phyloP scores from a whole-genome alignment of 345 rosid species.

The Gossypium longicalyx region DNA sequence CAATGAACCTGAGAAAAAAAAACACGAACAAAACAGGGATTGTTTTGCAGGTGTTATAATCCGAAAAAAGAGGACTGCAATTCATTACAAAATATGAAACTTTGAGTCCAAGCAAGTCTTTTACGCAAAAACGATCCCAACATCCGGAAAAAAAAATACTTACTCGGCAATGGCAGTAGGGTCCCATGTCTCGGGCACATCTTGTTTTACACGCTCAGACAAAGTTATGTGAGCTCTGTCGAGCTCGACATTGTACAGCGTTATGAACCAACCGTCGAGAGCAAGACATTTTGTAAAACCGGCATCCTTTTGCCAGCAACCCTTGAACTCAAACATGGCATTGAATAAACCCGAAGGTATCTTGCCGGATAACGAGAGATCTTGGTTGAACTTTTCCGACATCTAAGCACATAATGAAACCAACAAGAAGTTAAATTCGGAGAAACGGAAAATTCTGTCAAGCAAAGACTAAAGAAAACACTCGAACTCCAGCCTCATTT shows the following conservation, averaged over 20 bases:
- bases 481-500: not conserved
- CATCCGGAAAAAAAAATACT: conserved; percentile 15
- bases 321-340: conserved; percentile 61
- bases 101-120: not conserved
- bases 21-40: too few relatives aligned
- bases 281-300: conserved; percentile 52
- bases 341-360: conserved; percentile 83
- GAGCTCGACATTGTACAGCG: conserved; percentile 72
- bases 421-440: not conserved
- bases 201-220: conserved; percentile 59
- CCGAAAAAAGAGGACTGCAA: not conserved
- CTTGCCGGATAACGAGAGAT: conserved; percentile 62
- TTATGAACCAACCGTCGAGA: conserved; percentile 88
- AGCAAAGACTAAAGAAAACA: not conserved
- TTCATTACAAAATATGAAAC: not conserved
- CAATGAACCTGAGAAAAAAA: conserved; percentile 56
- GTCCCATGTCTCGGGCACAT: conserved; percentile 88
- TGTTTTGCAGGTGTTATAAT: not conserved
- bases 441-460: not conserved
- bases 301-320: conserved; percentile 85
- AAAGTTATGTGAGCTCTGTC: conserved; percentile 56
- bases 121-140: not conserved
- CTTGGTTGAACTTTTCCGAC: conserved; percentile 92
- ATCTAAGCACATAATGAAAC: conserved; percentile 42
- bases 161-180: conserved; percentile 86